Evolutionary conservation across 2,329 filamentous ascomycete species (phyloP).

Genomic region (Alternaria sp.): DNA sequence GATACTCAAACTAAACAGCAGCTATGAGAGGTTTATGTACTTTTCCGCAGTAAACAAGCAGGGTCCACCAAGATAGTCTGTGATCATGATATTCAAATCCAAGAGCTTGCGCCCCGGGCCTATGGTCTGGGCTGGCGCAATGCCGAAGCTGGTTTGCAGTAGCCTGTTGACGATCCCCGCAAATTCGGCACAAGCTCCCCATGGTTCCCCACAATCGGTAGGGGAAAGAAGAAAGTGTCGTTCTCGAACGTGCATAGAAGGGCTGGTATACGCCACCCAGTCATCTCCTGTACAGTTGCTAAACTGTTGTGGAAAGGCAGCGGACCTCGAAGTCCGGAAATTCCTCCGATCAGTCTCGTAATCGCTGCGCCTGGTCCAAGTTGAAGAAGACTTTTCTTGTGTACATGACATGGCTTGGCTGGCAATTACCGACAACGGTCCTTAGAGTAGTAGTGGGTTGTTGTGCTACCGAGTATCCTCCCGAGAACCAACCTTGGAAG

Average conservation of each 20-base stretch:
- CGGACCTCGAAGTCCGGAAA: conserved; percentile 19
- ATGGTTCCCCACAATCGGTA: conserved; percentile 26
- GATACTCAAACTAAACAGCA: conserved; percentile 12
- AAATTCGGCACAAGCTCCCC: conserved; percentile 22
- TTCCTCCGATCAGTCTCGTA: conserved; percentile 7
- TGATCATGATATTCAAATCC: conserved; percentile 25
- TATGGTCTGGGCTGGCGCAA: conserved; percentile 23
- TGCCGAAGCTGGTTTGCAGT: conserved; percentile 24
- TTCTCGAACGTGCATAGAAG: conserved; percentile 22
- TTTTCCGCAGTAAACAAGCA: conserved; percentile 10
- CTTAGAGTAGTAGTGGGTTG: conserved; percentile 19
- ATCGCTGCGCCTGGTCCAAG: conserved; percentile 9
- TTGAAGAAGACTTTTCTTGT: conserved; percentile 17
- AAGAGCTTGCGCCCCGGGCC: conserved; percentile 20
- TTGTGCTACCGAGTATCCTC: conserved; percentile 33
- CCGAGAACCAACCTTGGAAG: conserved; percentile 25
- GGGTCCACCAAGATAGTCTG: conserved; percentile 17
- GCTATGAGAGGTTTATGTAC: conserved; percentile 25
- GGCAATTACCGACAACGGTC: conserved; percentile 28
- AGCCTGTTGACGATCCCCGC: conserved; percentile 32
- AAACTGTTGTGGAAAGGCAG: background rate
- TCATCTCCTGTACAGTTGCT: background rate
- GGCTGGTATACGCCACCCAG: conserved; percentile 21
- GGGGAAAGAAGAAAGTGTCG: conserved; percentile 19
- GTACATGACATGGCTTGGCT: conserved; percentile 16